A percentile compares a stretch with the other conserved stretches of the same genome.
These are phyloP conservation scores for Claviceps lovelessii DNA, from an alignment of 2,329 filamentous ascomycete species.

Conservation along the genomic window DNA sequence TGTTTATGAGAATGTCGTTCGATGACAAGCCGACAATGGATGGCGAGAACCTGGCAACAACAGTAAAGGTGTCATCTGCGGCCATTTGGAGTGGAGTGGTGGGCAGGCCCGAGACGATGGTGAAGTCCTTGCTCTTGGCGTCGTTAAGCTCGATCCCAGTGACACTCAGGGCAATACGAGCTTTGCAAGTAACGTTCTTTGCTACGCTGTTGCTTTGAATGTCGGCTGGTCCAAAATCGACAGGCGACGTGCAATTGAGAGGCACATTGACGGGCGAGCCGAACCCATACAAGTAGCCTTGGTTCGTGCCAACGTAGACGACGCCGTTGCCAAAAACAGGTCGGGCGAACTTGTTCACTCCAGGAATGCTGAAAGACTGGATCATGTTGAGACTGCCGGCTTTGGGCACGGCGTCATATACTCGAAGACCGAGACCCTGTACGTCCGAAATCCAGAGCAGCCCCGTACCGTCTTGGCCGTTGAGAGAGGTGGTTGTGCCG, in stretches of 20 bases:
- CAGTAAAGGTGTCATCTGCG: conserved; percentile 25
- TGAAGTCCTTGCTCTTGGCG: conserved; percentile 21
- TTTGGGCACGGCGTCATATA: conserved; percentile 37
- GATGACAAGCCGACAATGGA: conserved; percentile 32
- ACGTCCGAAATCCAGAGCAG: conserved; percentile 43
- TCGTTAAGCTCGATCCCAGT: conserved; percentile 22
- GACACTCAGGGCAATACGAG: conserved; percentile 29
- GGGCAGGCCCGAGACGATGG: conserved; percentile 24
- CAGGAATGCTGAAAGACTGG: conserved; percentile 35
- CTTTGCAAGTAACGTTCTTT: conserved; percentile 30
- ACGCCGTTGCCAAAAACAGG: conserved; percentile 43
- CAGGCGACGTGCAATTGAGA: conserved; percentile 36
- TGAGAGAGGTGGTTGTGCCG: conserved; percentile 40
- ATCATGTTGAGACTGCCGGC: conserved; percentile 32
- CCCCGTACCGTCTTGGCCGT: conserved; percentile 38
- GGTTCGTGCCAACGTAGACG: conserved; percentile 37
- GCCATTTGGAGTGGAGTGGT: conserved; percentile 16
- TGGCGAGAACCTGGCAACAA: conserved; percentile 32
- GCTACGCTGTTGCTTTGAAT: conserved; percentile 19
- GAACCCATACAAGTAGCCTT: conserved; percentile 39
- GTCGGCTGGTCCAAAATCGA: conserved; percentile 32
- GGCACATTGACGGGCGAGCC: conserved; percentile 40
- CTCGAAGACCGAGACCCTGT: conserved; percentile 34
- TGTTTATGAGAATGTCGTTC: conserved; percentile 31
- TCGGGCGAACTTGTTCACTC: conserved; percentile 40